Base-by-base conservation (phyloP, 148 eudicot genomes). In the Tetragonia tetragonoides region DNA sequence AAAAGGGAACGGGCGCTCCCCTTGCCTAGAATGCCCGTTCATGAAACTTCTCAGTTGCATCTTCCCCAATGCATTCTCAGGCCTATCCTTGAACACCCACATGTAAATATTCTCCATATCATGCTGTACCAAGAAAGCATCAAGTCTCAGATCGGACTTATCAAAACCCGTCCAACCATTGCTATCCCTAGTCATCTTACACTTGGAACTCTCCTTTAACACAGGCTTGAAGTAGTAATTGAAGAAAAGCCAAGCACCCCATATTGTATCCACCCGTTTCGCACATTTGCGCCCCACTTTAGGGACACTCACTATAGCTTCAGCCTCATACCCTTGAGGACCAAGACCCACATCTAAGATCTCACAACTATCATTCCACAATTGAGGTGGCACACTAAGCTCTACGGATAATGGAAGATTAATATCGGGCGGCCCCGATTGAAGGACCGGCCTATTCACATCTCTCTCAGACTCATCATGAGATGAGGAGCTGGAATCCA, bases 201-300 rank as follows among this genome's bases (percentile, higher is more conserved):
- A 71, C 83, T 89, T 91, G 0, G 93, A 84, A 66, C 84, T 81
- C 80, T 89, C 93, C 74, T 83, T 88, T 77, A 89, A 77, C 62
- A 82, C 92, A 1, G 96, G 93, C 70, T 85, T 91, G 53, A 91
- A 89, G 77, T 91, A 91, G 74, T 83, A 91, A 79, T 79, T 89
- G 63, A 91, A 91, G 87, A 91, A 91, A 73, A 91, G 87, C 92
- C 93, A 91, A 53, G 93, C 93, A 64, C 91, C 90, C 96, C 96
- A 91, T 7, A 92, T 89, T 5, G 86, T 84, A 82, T 90, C 97
- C 38, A 87, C 85, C 64, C 97, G 81, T 70, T 92, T 92, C 23
- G 93, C 89, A 44, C 89, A 88, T 69, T 88, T 89, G 51, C 83
- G 83, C 84, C 84, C 90, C 46, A 80, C 83, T 80, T 90, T 92